Evolutionary conservation across 257 asterid genomes (phyloP).

Genomic region (Gentiana straminea): DNA sequence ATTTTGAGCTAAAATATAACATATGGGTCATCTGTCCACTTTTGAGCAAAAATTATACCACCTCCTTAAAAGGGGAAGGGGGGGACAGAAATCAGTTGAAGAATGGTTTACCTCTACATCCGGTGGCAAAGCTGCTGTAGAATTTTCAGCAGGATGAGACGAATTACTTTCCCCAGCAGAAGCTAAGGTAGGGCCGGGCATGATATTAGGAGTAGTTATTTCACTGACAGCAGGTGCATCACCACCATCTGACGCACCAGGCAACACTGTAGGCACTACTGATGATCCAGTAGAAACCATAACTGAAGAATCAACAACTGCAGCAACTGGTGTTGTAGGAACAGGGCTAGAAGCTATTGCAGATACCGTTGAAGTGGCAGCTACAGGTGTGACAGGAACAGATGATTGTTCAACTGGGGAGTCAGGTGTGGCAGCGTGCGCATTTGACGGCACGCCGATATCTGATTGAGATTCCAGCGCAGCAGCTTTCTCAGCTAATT

Average conservation of each 20-base stretch:
- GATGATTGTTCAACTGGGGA: conserved; percentile 41
- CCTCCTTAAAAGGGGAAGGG: too few relatives aligned
- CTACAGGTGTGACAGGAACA: conserved; percentile 27
- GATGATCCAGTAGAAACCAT: conserved; percentile 41
- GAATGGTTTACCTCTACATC: conserved; percentile 50
- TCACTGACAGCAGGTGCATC: conserved; percentile 37
- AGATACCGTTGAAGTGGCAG: conserved; percentile 26
- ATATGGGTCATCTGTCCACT: too few relatives aligned
- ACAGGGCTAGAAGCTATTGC: conserved; percentile 46
- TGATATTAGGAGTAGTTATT: conserved; percentile 29
- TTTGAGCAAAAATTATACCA: too few relatives aligned
- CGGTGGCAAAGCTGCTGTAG: conserved; percentile 53
- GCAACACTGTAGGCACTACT: conserved; percentile 31
- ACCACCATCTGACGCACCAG: conserved; percentile 24
- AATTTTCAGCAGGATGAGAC: conserved; percentile 27
- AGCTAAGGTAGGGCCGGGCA: conserved; percentile 29
- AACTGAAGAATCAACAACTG: conserved; percentile 40
- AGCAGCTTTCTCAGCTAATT: conserved; percentile 64
- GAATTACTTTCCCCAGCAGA: conserved; percentile 35
- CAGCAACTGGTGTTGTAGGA: conserved; percentile 38
- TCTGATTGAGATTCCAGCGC: conserved; percentile 40
- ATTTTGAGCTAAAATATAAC: too few relatives aligned
- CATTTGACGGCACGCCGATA: conserved; percentile 25
- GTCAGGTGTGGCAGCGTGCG: conserved; percentile 28
- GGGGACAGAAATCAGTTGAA: too few relatives aligned